Percentiles rank a stretch among this genome's conserved stretches.
Conservation (phyloP, 2,329 filamentous ascomycete species). For the Pseudonectria foliicola region DNA sequence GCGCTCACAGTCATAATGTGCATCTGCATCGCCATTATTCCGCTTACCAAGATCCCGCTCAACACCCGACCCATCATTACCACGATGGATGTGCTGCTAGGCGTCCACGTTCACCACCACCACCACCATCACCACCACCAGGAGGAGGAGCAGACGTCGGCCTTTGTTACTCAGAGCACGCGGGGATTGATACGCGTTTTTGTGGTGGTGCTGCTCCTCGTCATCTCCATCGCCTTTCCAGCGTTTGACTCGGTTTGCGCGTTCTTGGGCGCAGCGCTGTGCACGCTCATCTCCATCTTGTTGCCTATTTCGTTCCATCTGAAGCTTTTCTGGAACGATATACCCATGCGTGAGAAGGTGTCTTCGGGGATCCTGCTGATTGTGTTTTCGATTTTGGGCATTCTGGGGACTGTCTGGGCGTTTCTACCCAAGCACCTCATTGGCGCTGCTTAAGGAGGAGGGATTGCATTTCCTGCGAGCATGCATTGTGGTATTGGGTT, state of each 20-base stretch:
- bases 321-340: slow-evolving; percentile 74
- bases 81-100: slow-evolving; percentile 73
- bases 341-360: slow-evolving; percentile 55
- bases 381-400: slow-evolving; percentile 61
- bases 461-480: not conserved
- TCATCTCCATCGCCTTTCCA: slow-evolving; percentile 63
- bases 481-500: not conserved
- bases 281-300: slow-evolving; percentile 90
- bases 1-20: slow-evolving; percentile 72
- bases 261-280: slow-evolving; percentile 80
- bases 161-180: slow-evolving; percentile 37
- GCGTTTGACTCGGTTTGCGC: slow-evolving; percentile 87
- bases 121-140: slow-evolving; percentile 30
- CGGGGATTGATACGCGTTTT: slow-evolving; percentile 58
- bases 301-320: slow-evolving; percentile 83
- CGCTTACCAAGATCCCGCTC: slow-evolving; percentile 88
- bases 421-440: slow-evolving; percentile 75
- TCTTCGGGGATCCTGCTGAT: slow-evolving; percentile 63
- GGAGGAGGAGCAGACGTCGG: slow-evolving; percentile 28
- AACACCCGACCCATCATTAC: slow-evolving; percentile 83
- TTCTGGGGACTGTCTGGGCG: slow-evolving; percentile 78
- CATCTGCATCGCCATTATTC: slow-evolving; percentile 84
- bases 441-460: slow-evolving; percentile 37
- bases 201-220: slow-evolving; percentile 64
- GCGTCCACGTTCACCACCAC: slow-evolving; percentile 49